phyloP scores from a whole-genome alignment of 2,329 filamentous ascomycete genomes.

The Trichoderma cornu-damae region DNA sequence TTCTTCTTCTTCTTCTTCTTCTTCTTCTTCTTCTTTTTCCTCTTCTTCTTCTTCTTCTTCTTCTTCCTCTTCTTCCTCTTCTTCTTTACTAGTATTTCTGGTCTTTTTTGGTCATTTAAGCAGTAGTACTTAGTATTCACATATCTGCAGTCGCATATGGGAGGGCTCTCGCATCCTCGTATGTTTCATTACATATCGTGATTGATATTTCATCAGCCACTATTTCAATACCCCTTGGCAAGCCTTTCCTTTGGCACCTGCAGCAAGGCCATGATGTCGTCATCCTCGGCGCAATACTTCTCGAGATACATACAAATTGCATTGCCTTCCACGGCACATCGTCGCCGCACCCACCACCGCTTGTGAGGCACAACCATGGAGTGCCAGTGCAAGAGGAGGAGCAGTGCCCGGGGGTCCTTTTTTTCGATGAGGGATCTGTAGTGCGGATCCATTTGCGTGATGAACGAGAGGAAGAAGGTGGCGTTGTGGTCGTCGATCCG shows the following conservation, averaged over 20 bases:
- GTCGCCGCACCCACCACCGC: slow-evolving; percentile 45
- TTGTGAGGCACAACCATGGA: slow-evolving; percentile 40
- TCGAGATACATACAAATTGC: slow-evolving; percentile 43
- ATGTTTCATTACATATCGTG: not conserved
- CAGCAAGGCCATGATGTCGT: not conserved
- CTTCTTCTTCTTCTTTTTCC: too few species aligned
- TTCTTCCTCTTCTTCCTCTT: too few species aligned
- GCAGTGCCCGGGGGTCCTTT: slow-evolving; percentile 50
- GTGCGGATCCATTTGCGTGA: slow-evolving; percentile 39
- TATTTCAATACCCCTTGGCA: not conserved
- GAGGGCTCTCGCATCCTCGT: not conserved
- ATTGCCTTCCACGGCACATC: slow-evolving; percentile 44
- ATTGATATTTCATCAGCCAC: not conserved
- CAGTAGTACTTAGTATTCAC: too few species aligned
- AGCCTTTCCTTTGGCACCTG: not conserved
- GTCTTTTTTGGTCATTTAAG: too few species aligned
- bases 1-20: too few species aligned
- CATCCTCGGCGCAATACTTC: slow-evolving; percentile 18
- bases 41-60: too few species aligned
- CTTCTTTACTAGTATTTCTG: too few species aligned
- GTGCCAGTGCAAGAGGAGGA: slow-evolving; percentile 55
- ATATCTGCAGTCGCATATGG: too few species aligned
- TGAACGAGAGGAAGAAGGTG: slow-evolving; percentile 43
- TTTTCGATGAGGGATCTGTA: slow-evolving; percentile 42
- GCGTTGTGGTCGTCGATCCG: slow-evolving; percentile 38